Conservation (phyloP, 148 eudicot species). For the Hydrangea macrophylla region DNA sequence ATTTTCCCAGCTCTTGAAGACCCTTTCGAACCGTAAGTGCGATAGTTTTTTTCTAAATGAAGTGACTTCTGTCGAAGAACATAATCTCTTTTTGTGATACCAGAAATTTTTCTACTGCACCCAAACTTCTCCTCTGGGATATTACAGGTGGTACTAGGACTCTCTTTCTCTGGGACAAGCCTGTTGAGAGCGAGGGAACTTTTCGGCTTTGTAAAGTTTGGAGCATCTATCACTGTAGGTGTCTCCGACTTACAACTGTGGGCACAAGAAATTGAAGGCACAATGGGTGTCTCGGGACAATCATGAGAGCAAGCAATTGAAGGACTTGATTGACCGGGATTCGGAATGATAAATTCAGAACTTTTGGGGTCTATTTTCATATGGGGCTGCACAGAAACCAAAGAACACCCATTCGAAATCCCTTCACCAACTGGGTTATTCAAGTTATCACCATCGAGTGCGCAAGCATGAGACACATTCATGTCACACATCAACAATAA, state of each 20-base stretch:
- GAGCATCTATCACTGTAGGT: conserved; percentile 17
- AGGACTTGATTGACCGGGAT: conserved; percentile 30
- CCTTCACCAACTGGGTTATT: conserved; percentile 33
- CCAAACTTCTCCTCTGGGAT: conserved; percentile 45
- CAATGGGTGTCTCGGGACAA: conserved; percentile 25
- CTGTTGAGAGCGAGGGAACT: conserved; percentile 22
- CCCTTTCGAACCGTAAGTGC: conserved; percentile 55
- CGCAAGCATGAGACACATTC: conserved; percentile 94
- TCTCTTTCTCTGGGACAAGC: conserved; percentile 34
- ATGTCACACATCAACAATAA: conserved; percentile 84
- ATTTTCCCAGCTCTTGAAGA: conserved; percentile 54
- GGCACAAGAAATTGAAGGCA: conserved; percentile 21
- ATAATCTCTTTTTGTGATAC: conserved; percentile 46
- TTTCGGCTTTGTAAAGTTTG: conserved; percentile 39
- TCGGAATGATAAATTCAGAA: conserved; percentile 29
- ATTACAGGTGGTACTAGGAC: conserved; percentile 24
- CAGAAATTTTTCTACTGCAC: conserved; percentile 38
- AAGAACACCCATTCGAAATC: conserved; percentile 33
- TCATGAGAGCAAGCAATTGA: conserved; percentile 25
- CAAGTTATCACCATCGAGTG: conserved; percentile 62
- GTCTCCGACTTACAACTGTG: conserved; percentile 26
- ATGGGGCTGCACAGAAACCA: conserved; percentile 36
- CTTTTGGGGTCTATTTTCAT: conserved; percentile 34
- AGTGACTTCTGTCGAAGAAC: conserved; percentile 59
- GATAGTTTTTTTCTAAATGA: conserved; percentile 58